Conservation (phyloP, 164 flowering plant genomes). For the Dillenia turbinata region DNA sequence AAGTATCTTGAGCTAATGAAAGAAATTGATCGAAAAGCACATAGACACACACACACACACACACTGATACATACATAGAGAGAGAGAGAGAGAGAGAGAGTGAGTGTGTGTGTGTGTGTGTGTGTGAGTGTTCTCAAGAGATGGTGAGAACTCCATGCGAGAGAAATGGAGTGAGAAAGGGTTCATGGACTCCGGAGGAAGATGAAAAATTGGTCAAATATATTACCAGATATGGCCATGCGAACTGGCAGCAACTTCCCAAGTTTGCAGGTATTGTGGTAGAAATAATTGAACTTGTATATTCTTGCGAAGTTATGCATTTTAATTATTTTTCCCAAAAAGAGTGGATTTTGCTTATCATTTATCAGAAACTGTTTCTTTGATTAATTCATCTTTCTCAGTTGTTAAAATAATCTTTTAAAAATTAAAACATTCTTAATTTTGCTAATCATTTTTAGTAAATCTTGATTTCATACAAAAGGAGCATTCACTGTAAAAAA, state of each 20-base stretch:
- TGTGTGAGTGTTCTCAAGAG: neutral
- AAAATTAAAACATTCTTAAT: neutral
- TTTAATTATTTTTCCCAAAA: neutral
- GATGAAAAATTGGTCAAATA: slow-evolving; percentile 22
- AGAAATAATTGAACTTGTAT: neutral
- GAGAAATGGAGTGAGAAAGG: slow-evolving; percentile 15
- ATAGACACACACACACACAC: no score
- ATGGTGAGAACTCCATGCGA: slow-evolving; percentile 8
- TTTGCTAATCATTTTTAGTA: neutral
- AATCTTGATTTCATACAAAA: neutral
- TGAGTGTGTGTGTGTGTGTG: no score
- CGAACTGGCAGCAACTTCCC: slow-evolving; percentile 25
- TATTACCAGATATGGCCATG: slow-evolving; percentile 15
- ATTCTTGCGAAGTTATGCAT: neutral
- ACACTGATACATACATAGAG: no score
- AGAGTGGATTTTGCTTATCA: neutral
- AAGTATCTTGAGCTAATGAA: no score
- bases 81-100: no score
- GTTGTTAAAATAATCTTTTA: neutral
- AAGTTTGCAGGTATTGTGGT: slow-evolving; percentile 13
- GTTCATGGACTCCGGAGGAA: slow-evolving; percentile 27
- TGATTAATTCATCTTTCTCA: neutral
- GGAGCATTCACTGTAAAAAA: neutral
- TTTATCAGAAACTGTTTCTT: neutral
- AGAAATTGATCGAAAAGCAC: no score